Evolutionary conservation across 106 monocot genomes (phyloP).

Genomic region (Allium sativum): DNA sequence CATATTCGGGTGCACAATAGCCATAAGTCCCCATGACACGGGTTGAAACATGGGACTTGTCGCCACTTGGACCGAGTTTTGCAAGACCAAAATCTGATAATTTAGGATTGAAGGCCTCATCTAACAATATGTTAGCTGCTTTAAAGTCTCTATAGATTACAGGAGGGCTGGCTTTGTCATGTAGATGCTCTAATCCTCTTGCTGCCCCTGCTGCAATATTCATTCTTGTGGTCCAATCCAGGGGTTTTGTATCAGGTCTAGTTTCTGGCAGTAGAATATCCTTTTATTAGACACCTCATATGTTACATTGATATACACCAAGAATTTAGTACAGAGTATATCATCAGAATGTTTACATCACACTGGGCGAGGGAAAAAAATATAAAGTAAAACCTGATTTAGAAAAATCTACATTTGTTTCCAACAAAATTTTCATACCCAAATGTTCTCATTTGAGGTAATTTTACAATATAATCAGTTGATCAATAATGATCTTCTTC

Average conservation of each 20-base stretch:
- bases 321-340: no score
- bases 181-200: conserved; percentile 52
- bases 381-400: no score
- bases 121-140: conserved; percentile 52
- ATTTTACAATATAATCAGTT: no score
- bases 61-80: conserved; percentile 59
- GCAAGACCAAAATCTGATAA: conserved; percentile 78
- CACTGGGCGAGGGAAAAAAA: no score
- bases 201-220: conserved; percentile 70
- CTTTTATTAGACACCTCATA: background rate
- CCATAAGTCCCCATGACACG: conserved; percentile 73
- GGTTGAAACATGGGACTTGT: conserved; percentile 65
- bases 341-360: no score
- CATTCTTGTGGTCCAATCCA: conserved; percentile 71
- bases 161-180: conserved; percentile 55
- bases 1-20: conserved; percentile 74
- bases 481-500: no score
- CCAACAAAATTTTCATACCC: no score
- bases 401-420: no score
- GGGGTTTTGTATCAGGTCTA: conserved; percentile 36
- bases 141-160: conserved; percentile 63
- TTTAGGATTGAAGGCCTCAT: conserved; percentile 43
- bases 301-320: no score
- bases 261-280: conserved; percentile 24
- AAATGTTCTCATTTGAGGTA: no score